These are phyloP conservation scores for Metarhizium brunneum DNA, from an alignment of 2,329 filamentous ascomycete species.

Conservation along the genomic window DNA sequence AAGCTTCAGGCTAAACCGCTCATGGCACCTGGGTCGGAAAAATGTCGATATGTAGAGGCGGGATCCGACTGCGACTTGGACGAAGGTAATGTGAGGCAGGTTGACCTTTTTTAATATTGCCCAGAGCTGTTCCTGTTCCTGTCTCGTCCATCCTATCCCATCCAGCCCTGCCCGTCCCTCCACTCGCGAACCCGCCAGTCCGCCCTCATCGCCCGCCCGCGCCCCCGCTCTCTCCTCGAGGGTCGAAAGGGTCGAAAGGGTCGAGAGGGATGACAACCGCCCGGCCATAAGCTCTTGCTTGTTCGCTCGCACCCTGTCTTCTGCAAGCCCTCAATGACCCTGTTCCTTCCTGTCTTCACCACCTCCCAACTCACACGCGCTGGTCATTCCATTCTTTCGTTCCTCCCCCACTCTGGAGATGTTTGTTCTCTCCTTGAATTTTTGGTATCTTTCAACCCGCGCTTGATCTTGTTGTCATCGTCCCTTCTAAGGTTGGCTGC, in stretches of 20 bases:
- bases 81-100: neutral
- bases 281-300: neutral
- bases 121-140: neutral
- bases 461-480: neutral
- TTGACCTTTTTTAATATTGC: neutral
- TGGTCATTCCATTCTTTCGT: neutral
- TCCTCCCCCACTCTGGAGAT: neutral
- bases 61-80: neutral
- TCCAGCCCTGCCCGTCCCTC: neutral
- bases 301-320: neutral
- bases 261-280: neutral
- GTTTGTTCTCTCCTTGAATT: neutral
- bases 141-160: neutral
- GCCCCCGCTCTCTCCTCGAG: neutral
- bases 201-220: neutral
- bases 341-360: neutral
- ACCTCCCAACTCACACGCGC: neutral
- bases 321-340: neutral
- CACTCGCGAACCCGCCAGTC: neutral
- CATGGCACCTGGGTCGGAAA: neutral
- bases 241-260: neutral
- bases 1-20: no score
- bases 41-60: neutral
- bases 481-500: neutral
- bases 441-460: neutral